phyloP scores from a whole-genome alignment of 2,329 filamentous ascomycete species.

The Neofusicoccum sp. region DNA sequence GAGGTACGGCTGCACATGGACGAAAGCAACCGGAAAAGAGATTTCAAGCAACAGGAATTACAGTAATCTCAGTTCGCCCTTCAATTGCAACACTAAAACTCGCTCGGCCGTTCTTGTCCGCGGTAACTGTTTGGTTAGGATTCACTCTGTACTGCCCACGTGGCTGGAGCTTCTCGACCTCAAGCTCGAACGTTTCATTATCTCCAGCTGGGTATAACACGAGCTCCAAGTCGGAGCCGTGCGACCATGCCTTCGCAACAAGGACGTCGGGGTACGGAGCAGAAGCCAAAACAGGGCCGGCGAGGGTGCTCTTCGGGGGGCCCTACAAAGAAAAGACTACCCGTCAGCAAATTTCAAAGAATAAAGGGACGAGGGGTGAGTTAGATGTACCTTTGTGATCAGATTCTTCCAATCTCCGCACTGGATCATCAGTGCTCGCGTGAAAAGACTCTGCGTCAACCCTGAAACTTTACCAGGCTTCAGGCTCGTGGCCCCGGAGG shows the following conservation, averaged over 20 bases:
- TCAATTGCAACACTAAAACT: neutral
- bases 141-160: neutral
- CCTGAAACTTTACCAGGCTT: neutral
- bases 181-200: constrained; percentile 22
- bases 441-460: neutral
- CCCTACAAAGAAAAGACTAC: constrained; percentile 1
- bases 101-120: neutral
- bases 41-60: neutral
- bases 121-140: neutral
- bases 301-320: constrained; percentile 21
- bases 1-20: too few relatives aligned
- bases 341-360: neutral
- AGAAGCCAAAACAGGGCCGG: constrained; percentile 23
- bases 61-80: neutral
- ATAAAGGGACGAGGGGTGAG: too few relatives aligned
- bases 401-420: constrained; percentile 24
- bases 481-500: neutral
- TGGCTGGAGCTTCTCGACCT: constrained; percentile 24
- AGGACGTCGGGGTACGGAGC: constrained; percentile 26
- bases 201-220: constrained; percentile 24
- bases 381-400: constrained; percentile 4
- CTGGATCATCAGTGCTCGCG: neutral
- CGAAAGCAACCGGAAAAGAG: neutral
- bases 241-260: constrained; percentile 25
- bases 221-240: constrained; percentile 24